Conservation (phyloP, 257 asterid species). For the Rhazya stricta region DNA sequence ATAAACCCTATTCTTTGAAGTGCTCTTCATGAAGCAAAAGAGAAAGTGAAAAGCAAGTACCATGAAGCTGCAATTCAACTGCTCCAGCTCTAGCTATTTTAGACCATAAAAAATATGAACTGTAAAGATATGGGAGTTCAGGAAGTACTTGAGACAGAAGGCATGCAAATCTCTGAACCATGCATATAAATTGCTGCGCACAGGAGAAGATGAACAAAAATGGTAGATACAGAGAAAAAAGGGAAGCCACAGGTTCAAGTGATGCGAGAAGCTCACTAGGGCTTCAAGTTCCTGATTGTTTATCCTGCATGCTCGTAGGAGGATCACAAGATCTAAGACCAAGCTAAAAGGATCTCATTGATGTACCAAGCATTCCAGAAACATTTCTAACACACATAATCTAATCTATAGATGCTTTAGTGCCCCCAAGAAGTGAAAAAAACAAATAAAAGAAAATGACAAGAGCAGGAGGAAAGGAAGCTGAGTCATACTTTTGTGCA, state of each 20-base stretch:
- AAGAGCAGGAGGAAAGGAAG: not conserved
- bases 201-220: not conserved
- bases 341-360: not conserved
- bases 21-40: not conserved
- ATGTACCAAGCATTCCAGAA: not conserved
- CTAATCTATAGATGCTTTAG: not conserved
- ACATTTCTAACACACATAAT: not conserved
- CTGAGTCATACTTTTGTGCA: not conserved
- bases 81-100: not conserved
- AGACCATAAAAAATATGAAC: not conserved
- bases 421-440: not conserved
- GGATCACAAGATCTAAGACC: not conserved
- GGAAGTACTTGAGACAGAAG: no score
- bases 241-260: not conserved
- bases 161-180: not conserved
- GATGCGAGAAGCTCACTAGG: not conserved
- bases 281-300: not conserved
- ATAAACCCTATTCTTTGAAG: not conserved
- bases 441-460: not conserved
- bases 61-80: not conserved
- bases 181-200: not conserved
- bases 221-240: not conserved
- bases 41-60: not conserved
- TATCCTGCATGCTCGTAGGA: not conserved
- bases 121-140: not conserved